Percentiles rank a stretch among this genome's conserved stretches.
These are phyloP conservation scores for Fusarium pilosicola DNA, from an alignment of 2,329 filamentous ascomycete genomes.

Conservation along the genomic window DNA sequence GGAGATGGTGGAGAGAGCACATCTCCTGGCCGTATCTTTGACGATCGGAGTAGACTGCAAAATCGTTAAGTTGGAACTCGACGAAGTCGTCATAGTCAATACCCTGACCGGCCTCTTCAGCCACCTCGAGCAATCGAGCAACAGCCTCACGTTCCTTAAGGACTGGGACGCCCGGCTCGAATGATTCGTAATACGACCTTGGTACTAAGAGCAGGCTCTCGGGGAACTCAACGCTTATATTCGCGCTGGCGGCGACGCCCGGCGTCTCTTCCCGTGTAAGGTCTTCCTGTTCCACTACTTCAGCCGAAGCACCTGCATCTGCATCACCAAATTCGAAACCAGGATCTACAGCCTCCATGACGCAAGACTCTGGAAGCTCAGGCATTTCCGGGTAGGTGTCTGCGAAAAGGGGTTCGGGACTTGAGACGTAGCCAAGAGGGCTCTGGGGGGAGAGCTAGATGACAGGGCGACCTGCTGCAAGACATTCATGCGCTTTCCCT, in stretches of 20 bases:
- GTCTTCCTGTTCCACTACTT: constrained; percentile 3
- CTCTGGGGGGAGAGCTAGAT: constrained; percentile 7
- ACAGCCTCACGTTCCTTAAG: constrained; percentile 39
- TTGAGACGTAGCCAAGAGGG: not conserved
- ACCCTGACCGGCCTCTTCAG: constrained; percentile 20
- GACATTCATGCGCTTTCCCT: constrained; percentile 12
- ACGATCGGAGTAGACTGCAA: constrained; percentile 64
- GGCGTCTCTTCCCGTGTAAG: not conserved
- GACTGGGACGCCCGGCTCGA: constrained; percentile 41
- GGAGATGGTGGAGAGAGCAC: constrained; percentile 63
- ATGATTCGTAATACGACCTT: constrained; percentile 47
- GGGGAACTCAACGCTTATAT: constrained; percentile 43
- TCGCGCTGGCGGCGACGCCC: not conserved
- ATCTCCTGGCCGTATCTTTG: constrained; percentile 59
- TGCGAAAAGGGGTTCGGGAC: not conserved
- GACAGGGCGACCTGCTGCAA: constrained; percentile 9
- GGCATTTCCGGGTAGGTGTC: constrained; percentile 14
- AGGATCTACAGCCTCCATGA: not conserved
- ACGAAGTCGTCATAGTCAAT: constrained; percentile 46
- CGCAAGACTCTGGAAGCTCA: not conserved
- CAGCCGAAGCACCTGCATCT: constrained; percentile 1
- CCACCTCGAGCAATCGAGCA: constrained; percentile 2
- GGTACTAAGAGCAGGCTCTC: constrained; percentile 43
- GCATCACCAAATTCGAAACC: not conserved
- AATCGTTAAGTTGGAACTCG: constrained; percentile 66